Base-by-base conservation (phyloP, 305 asterid species). In the Fraxinus floribunda region DNA sequence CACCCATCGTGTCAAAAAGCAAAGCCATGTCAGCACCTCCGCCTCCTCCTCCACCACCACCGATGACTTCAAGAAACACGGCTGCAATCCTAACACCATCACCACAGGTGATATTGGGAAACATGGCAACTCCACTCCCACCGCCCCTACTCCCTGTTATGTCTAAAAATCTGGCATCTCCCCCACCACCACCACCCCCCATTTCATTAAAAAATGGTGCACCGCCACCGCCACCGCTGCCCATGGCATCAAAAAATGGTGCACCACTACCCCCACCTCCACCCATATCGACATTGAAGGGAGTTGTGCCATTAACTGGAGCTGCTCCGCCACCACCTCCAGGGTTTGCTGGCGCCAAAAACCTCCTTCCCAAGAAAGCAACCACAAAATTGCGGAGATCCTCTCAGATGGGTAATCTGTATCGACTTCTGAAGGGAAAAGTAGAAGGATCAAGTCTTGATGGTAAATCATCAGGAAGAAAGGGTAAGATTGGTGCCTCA, bases 341-440 rank as follows among this genome's bases (percentile, higher is more conserved):
- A 0, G 94, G 93, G 36, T 68, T 78, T 44, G 88, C 88, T 60
- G 87, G 90, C 6, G 82, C 79, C 75, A 83, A 60, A 70, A 71
- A 18, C 87, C 89, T 90, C 62, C 90, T 91, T 77, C 80, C 90
- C 36, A 93, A 78, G 89, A 95, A 91, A 88, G 82, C 88, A 5
- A 81, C 81, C 13, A 88, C 94, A 62, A 95, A 92, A 70, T 79
- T 95, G 88, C 93, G 93, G 90, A 93, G 99, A 83, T 95, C 98
- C 29, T 87, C 99, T 2, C 97, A 95, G 78, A 93, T 95, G 95
- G 97, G 97, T 0, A 91, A 84, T 79, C 92, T 95, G 16, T 95
- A 95, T 80, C 88, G 98, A 39, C 89, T 89, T 79, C 97, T 95
- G 29, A 95, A 92, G 84, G 95, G 94, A 36, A 93, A 95, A 85